phyloP scores from a whole-genome alignment of 495 filamentous ascomycete species.

The Apodospora peruviana region DNA sequence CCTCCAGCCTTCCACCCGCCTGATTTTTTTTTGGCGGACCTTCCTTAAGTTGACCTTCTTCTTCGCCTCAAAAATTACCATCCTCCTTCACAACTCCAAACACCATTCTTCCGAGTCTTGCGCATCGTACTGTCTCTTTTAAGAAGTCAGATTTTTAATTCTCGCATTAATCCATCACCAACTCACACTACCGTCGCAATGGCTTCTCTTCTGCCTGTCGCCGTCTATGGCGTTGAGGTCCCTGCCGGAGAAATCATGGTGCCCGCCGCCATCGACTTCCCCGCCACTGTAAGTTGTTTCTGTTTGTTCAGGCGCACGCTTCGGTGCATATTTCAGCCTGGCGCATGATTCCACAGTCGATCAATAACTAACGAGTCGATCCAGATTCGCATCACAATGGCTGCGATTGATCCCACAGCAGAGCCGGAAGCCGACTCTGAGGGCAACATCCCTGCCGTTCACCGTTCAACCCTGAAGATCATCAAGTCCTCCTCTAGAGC shows the following conservation, averaged over 20 bases:
- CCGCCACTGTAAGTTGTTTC: conserved; percentile 67
- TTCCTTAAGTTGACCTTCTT: neutral
- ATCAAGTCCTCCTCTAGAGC: conserved; percentile 58
- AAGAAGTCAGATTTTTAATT: neutral
- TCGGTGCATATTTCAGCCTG: neutral
- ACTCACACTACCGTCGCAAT: conserved; percentile 14
- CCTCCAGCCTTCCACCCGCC: conserved; percentile 1
- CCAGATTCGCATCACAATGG: conserved; percentile 96
- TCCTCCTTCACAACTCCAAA: neutral
- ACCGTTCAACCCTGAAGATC: conserved; percentile 84
- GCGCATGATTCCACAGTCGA: neutral
- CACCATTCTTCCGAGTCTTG: neutral
- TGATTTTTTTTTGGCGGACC: conserved; percentile 18
- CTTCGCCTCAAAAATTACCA: neutral
- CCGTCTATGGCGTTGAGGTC: conserved; percentile 85
- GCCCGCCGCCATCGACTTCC: conserved; percentile 66
- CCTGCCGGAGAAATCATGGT: conserved; percentile 72
- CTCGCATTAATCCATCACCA: neutral
- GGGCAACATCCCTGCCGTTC: conserved; percentile 52
- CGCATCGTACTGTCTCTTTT: neutral
- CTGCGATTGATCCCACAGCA: conserved; percentile 87
- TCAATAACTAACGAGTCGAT: conserved; percentile 5
- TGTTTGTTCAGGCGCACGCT: neutral
- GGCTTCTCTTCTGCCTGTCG: conserved; percentile 55
- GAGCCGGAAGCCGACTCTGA: conserved; percentile 59